A percentile compares a stretch with the other conserved stretches of the same genome.
phyloP scores from a whole-genome alignment of 2,329 filamentous ascomycete genomes.

The Peltaster fructicola region DNA sequence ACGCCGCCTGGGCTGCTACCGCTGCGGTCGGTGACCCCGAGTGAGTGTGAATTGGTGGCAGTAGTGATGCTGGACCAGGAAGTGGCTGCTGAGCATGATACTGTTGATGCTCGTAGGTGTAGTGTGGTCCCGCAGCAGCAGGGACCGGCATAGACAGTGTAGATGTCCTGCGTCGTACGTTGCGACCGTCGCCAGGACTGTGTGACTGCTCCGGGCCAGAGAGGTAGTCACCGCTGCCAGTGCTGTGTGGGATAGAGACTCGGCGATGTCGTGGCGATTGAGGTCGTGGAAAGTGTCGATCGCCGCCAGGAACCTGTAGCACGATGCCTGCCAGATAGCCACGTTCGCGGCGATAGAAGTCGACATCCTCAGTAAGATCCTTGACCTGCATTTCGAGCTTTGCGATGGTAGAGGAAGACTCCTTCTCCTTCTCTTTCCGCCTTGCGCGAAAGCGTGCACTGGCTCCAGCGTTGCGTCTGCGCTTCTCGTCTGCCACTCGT shows the following conservation, averaged over 20 bases:
- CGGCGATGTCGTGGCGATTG: conserved; percentile 23
- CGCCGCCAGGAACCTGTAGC: conserved; percentile 36
- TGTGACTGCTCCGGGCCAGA: conserved; percentile 9
- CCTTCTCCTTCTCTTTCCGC: conserved; percentile 65
- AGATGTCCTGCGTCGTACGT: conserved; percentile 13
- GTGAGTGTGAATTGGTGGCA: too few species aligned
- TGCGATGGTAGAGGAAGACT: conserved; percentile 50
- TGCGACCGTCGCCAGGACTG: conserved; percentile 13
- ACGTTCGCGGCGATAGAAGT: conserved; percentile 57
- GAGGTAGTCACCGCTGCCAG: conserved; percentile 7
- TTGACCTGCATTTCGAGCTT: conserved; percentile 51
- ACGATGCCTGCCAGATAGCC: conserved; percentile 55
- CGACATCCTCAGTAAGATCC: conserved; percentile 49
- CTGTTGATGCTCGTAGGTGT: too few species aligned
- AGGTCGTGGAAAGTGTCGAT: conserved; percentile 27
- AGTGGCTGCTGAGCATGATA: too few species aligned
- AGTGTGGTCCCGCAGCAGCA: conserved; percentile 4
- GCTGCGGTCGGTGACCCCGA: too few species aligned
- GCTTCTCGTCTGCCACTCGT: conserved; percentile 67
- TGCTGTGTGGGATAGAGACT: conserved; percentile 5
- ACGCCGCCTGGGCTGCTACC: too few species aligned
- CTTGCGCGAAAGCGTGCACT: conserved; percentile 67
- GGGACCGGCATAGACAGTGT: conserved; percentile 11
- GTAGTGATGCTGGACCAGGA: too few species aligned
- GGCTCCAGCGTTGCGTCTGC: conserved; percentile 68